Percentiles rank a stretch among this genome's conserved stretches.
phyloP scores from a whole-genome alignment of 176 grass and related monocot species.

The Triticum turgidum region DNA sequence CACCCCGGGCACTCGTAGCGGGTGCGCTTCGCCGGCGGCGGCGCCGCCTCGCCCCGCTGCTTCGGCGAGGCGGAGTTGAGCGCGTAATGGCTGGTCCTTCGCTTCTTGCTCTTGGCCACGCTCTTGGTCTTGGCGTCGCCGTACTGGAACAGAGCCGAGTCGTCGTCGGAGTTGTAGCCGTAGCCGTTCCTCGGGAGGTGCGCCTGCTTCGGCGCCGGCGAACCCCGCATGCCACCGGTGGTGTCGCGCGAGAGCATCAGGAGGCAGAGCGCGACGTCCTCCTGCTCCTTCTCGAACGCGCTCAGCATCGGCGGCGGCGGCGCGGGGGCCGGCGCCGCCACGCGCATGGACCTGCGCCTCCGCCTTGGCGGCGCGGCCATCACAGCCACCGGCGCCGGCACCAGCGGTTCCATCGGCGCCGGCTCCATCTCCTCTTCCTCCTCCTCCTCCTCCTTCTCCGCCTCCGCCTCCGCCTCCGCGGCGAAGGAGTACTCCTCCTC shows the following conservation, averaged over 20 bases:
- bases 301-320: slow-evolving; percentile 27
- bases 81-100: slow-evolving; percentile 25
- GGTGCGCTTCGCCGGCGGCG: slow-evolving; percentile 39
- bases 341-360: slow-evolving; percentile 39
- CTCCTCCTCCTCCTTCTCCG: not conserved
- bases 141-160: slow-evolving; percentile 25
- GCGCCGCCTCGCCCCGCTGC: not conserved
- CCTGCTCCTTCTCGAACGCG: slow-evolving; percentile 43
- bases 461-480: slow-evolving; percentile 2
- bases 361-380: slow-evolving; percentile 31
- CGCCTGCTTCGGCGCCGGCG: not conserved
- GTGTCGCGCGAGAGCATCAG: slow-evolving; percentile 69
- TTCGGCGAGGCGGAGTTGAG: slow-evolving; percentile 22
- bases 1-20: slow-evolving; percentile 54
- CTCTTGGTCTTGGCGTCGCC: slow-evolving; percentile 17
- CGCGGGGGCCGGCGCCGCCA: slow-evolving; percentile 26
- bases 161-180: slow-evolving; percentile 27
- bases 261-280: slow-evolving; percentile 65
- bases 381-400: not conserved
- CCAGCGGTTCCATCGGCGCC: not conserved
- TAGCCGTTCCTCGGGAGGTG: slow-evolving; percentile 7
- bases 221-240: slow-evolving; percentile 27
- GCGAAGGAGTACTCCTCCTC: not conserved
- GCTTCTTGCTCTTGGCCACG: slow-evolving; percentile 13
- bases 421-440: not conserved